Base-by-base conservation (phyloP, 352 stramenopile species). In the Globisporangium ultimum region DNA sequence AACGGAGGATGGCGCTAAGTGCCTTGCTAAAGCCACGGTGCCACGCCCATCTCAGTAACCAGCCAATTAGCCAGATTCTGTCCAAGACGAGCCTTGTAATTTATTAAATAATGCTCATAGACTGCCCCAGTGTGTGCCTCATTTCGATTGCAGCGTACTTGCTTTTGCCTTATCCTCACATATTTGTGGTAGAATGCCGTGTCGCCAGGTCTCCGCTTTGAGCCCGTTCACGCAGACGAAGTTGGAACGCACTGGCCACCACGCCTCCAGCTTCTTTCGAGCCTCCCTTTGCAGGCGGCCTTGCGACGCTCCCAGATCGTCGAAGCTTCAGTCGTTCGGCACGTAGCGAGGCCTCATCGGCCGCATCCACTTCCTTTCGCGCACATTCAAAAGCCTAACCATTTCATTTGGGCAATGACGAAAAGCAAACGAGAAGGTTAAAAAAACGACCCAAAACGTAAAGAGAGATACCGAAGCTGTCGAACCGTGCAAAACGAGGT, bases 401-500 rank as follows among this genome's bases (percentile, higher is more conserved):
- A 36, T 36, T 36, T 8, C 28, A 36, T 36, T 36, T 36, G 3
- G 28, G 28, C 28, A 36, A 46, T 0, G 24, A 3, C 20, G 24
- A 14, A 17, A 53, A 22, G 7, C 41, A 55, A 10, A 50, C 7
- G 22, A 58, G 4, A 10, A 6, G 55, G 7, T 32, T 36, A 46
- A 24, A 24, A 52, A 0, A 20, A 13, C 2, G 32, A 28, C 1
- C 3, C 32, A 22, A 15, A 15, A 15, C 8, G 13, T 20, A 55
- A 21, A 48, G 24, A 17, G 9, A 2, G 3, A 66, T 14, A n/a
- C 18, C 20, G 28, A 20, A 22, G 53, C 8, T 36, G 21, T 45
- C 70, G 15, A 60, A 87, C 74, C 61, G 63, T 61, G 60, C 82
- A 95, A 66, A 95, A 95, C 1, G 82, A 93, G 9, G 83, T 63